A percentile compares a stretch with the other conserved stretches of the same genome.
Conservation (phyloP, 73 alveolate species). For the Blepharisma japonicum region DNA sequence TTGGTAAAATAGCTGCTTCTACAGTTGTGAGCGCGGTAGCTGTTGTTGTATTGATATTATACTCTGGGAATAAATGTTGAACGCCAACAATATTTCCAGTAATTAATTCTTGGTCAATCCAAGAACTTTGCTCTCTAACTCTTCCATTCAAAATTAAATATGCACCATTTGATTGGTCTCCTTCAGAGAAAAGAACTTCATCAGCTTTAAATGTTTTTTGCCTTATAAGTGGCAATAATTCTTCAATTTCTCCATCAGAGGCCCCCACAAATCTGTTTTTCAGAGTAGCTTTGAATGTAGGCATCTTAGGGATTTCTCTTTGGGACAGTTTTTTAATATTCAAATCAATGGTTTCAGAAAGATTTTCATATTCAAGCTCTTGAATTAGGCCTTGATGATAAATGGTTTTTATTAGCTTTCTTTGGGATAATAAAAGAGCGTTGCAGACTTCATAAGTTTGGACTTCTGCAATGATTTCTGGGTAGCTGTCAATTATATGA, state of each 20-base stretch:
- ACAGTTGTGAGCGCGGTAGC: not conserved
- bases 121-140: slow-evolving; percentile 9
- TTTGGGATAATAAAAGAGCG: not conserved
- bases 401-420: not conserved
- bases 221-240: not conserved
- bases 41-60: not conserved
- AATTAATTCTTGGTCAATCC: slow-evolving; percentile 21
- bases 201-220: not conserved
- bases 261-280: not conserved
- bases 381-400: not conserved
- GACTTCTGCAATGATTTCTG: slow-evolving; percentile 15
- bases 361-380: slow-evolving; percentile 9
- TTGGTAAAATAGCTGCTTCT: not conserved
- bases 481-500: not conserved
- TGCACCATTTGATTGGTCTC: not conserved
- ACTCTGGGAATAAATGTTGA: not conserved
- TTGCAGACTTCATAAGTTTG: not conserved
- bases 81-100: slow-evolving; percentile 26
- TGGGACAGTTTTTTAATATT: not conserved
- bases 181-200: not conserved
- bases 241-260: not conserved
- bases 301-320: slow-evolving; percentile 12
- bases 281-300: not conserved
- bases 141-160: not conserved
- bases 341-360: not conserved